Conservation (phyloP, 2,329 filamentous ascomycete species). For the Penicillium sp. region DNA sequence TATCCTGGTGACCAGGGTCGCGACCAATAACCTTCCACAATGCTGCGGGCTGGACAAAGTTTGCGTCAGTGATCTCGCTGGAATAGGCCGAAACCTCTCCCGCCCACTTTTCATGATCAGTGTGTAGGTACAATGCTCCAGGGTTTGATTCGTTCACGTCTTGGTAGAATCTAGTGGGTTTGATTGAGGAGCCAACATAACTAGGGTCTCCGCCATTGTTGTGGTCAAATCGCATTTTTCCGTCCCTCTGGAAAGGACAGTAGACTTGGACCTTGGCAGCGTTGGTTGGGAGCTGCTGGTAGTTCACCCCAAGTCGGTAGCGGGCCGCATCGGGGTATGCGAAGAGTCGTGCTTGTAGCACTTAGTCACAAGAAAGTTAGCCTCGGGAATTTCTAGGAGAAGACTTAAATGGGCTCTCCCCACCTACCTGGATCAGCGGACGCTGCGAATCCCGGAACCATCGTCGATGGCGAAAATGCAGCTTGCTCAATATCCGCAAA, state of each 20-base stretch:
- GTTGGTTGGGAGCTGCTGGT: conserved; percentile 44
- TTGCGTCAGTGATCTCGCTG: conserved; percentile 24
- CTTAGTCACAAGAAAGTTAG: conserved; percentile 24
- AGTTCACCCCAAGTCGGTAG: conserved; percentile 44
- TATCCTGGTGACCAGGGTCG: conserved; percentile 35
- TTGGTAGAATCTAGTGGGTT: conserved; percentile 22
- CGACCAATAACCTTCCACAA: conserved; percentile 34
- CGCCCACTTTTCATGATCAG: conserved; percentile 31
- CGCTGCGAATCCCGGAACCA: conserved; percentile 63
- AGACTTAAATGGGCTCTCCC: not conserved
- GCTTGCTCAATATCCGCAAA: conserved; percentile 67
- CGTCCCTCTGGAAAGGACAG: conserved; percentile 53
- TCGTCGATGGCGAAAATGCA: conserved; percentile 62
- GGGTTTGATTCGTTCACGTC: not conserved
- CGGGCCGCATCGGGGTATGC: conserved; percentile 56
- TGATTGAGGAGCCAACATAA: conserved; percentile 43
- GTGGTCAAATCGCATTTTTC: conserved; percentile 40
- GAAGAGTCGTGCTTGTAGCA: conserved; percentile 61
- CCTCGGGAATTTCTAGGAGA: not conserved
- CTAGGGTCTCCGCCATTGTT: conserved; percentile 61
- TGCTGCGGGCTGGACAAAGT: conserved; percentile 32
- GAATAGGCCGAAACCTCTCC: conserved; percentile 24
- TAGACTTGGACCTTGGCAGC: conserved; percentile 38
- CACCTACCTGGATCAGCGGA: conserved; percentile 56
- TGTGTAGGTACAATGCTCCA: conserved; percentile 18